Evolutionary conservation across 371 early-diverging fungal genomes (phyloP).

Genomic region (Mucor circinelloides): DNA sequence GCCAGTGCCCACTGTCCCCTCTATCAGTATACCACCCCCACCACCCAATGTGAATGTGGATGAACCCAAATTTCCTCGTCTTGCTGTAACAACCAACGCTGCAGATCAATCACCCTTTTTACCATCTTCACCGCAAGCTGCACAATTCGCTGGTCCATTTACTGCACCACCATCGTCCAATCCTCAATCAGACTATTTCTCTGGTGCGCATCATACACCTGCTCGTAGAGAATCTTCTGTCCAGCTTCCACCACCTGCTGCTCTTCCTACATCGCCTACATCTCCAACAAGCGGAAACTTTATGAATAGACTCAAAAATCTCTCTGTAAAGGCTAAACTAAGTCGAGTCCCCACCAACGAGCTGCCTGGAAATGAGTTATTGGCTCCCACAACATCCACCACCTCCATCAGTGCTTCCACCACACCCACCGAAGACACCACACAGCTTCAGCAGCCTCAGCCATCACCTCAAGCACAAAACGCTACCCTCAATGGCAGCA

Average conservation of each 20-base stretch:
- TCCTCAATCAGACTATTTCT: constrained; percentile 49
- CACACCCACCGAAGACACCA: neutral
- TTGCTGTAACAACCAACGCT: constrained; percentile 32
- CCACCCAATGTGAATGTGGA: neutral
- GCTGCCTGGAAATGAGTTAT: neutral
- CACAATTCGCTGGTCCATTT: constrained; percentile 36
- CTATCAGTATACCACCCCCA: constrained; percentile 9
- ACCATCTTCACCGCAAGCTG: constrained; percentile 22
- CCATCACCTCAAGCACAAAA: neutral
- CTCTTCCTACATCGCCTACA: constrained; percentile 41
- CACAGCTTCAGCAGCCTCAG: neutral
- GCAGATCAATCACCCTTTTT: constrained; percentile 20
- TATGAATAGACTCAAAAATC: constrained; percentile 56
- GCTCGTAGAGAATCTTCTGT: constrained; percentile 29
- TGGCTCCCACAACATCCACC: neutral
- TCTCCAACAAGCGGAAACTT: constrained; percentile 43
- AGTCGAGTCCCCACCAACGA: constrained; percentile 49
- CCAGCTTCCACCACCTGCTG: constrained; percentile 45
- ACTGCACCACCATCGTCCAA: constrained; percentile 47
- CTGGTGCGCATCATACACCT: constrained; percentile 40
- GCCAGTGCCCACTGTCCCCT: constrained; percentile 3
- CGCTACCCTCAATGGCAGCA: neutral
- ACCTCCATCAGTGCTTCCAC: neutral
- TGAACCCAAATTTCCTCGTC: constrained; percentile 25
- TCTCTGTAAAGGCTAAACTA: constrained; percentile 56